These are phyloP conservation scores for Solanum corneliomulleri DNA, from an alignment of 257 asterid species.

Conservation along the genomic window DNA sequence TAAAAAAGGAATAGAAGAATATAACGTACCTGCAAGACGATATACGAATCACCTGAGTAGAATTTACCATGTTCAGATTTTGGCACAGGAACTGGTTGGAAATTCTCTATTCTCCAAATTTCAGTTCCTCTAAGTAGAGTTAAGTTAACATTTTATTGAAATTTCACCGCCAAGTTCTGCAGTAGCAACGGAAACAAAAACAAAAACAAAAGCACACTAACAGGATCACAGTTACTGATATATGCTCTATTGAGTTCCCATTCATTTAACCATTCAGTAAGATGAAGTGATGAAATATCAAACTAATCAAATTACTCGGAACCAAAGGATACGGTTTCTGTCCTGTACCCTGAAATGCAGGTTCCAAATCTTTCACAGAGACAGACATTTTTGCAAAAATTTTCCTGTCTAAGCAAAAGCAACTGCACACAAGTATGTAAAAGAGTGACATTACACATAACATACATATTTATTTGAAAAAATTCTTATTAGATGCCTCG, in stretches of 20 bases:
- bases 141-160: conserved; percentile 11
- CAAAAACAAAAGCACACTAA: not conserved
- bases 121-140: conserved; percentile 67
- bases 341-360: conserved; percentile 92
- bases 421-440: conserved; percentile 4
- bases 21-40: conserved; percentile 64
- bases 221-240: not conserved
- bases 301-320: not conserved
- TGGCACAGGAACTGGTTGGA: conserved; percentile 85
- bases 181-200: not conserved
- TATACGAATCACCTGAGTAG: conserved; percentile 87
- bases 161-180: not conserved
- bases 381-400: conserved; percentile 41
- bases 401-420: conserved; percentile 4
- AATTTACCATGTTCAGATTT: conserved; percentile 84
- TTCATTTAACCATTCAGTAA: not conserved
- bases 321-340: conserved; percentile 74
- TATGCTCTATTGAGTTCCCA: not conserved
- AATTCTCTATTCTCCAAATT: conserved; percentile 93
- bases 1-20: not conserved
- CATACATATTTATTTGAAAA: not conserved
- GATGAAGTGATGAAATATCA: not conserved
- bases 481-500: not conserved
- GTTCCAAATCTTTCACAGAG: conserved; percentile 64
- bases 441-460: not conserved